A percentile compares a stretch with the other conserved stretches of the same genome.
Conservation (phyloP, 208 protist species). For the Acanthamoeba lenticulata region DNA sequence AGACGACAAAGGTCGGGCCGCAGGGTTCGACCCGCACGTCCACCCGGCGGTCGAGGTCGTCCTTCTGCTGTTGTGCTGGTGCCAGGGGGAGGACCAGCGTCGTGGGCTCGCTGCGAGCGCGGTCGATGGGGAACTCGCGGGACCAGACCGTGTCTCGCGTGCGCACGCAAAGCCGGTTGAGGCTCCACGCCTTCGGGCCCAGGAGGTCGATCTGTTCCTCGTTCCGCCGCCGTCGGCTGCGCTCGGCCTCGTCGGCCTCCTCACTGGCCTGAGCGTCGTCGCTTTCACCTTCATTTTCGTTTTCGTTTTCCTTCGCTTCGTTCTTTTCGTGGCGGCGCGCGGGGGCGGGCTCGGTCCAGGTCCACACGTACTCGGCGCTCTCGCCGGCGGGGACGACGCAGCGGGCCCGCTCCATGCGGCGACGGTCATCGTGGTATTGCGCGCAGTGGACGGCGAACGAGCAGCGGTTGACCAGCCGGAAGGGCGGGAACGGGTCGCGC, state of each 20-base stretch:
- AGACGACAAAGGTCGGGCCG: background rate
- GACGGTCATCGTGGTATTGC: conserved; percentile 10
- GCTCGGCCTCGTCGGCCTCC: background rate
- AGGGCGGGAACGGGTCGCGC: background rate
- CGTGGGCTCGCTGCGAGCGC: background rate
- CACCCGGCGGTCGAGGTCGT: background rate
- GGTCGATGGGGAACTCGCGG: conserved; percentile 20
- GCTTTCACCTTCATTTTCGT: background rate
- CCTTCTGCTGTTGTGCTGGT: too few relatives aligned
- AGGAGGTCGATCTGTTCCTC: background rate
- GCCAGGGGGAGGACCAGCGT: too few relatives aligned
- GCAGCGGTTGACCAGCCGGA: background rate
- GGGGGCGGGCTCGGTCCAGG: background rate
- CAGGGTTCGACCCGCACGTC: background rate
- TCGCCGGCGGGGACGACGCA: background rate
- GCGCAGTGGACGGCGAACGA: background rate
- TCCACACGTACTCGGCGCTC: conserved; percentile 33
- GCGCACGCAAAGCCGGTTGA: conserved; percentile 25
- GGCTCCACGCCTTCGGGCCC: background rate
- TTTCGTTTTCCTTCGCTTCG: background rate
- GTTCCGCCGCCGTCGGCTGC: background rate
- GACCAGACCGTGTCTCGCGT: background rate
- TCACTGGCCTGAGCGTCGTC: too few relatives aligned
- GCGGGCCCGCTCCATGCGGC: background rate
- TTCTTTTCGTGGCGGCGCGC: background rate